Conservation (phyloP, 768 basidiomycete genomes). For the Hirschioporus abietinus region DNA sequence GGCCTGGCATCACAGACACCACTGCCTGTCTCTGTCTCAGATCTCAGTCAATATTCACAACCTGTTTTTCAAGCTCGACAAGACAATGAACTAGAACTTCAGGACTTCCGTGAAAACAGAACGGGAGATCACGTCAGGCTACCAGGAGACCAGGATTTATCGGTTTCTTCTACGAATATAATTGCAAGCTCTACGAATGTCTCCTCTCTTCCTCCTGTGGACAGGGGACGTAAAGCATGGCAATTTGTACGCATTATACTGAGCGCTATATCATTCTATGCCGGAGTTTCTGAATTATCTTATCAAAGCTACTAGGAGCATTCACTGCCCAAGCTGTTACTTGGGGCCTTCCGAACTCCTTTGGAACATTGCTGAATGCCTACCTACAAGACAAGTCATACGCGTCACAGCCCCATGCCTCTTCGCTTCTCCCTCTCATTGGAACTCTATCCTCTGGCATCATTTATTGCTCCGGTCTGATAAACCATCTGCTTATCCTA, state of each 20-base stretch:
- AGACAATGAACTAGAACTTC: not conserved
- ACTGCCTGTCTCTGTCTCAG: constrained; percentile 1
- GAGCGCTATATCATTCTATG: not conserved
- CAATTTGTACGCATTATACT: not conserved
- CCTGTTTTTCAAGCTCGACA: not conserved
- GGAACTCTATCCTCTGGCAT: constrained; percentile 25
- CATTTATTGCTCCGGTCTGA: constrained; percentile 22
- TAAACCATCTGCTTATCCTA: not conserved
- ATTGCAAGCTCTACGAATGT: no score
- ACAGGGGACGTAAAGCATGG: not conserved
- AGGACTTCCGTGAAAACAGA: not conserved
- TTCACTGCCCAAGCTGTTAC: constrained; percentile 23
- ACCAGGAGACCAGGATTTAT: no score
- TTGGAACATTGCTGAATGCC: constrained; percentile 23
- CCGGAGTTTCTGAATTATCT: not conserved
- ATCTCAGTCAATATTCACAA: not conserved
- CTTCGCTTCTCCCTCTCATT: constrained; percentile 20
- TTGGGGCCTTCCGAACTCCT: constrained; percentile 26
- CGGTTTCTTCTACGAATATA: not conserved
- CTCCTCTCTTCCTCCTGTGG: not conserved
- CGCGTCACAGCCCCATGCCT: constrained; percentile 14
- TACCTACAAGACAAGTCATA: constrained; percentile 20
- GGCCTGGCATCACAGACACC: not conserved
- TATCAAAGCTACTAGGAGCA: constrained; percentile 15
- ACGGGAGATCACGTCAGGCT: not conserved